phyloP scores from a whole-genome alignment of 176 grass and related monocot species.

The Luzula sylvatica region DNA sequence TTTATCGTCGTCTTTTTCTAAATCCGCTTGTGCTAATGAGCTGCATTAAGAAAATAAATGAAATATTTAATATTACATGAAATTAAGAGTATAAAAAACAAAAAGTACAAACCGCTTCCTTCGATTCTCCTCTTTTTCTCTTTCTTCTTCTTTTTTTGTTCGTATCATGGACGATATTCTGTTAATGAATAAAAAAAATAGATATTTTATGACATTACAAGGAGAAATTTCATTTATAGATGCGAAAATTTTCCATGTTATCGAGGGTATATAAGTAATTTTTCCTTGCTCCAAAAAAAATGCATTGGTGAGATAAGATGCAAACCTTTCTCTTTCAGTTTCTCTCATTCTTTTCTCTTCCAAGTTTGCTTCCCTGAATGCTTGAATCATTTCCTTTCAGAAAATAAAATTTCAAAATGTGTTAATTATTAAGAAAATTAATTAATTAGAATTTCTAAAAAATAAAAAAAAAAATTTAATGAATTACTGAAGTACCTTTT shows the following conservation, averaged over 20 bases:
- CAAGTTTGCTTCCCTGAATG: conserved; percentile 23
- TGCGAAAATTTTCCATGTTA: not conserved
- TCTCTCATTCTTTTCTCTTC: conserved; percentile 26
- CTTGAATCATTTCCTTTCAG: conserved; percentile 24
- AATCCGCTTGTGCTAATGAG: conserved; percentile 40
- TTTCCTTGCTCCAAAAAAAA: not conserved
- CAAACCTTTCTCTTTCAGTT: conserved; percentile 43
- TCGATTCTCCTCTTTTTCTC: conserved; percentile 64
- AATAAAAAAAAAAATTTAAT: conserved; percentile 8
- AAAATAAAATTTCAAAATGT: conserved; percentile 16
- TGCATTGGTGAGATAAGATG: conserved; percentile 18
- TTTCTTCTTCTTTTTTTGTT: conserved; percentile 56
- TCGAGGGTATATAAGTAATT: not conserved
- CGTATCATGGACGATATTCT: not conserved
- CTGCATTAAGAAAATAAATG: conserved; percentile 36
- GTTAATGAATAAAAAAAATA: not conserved
- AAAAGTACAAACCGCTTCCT: conserved; percentile 53
- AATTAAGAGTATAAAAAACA: too few relatives aligned
- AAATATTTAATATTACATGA: not conserved
- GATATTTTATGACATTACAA: conserved; percentile 1
- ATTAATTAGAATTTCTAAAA: too few relatives aligned
- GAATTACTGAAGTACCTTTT: conserved; percentile 11
- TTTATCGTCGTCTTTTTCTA: conserved; percentile 77
- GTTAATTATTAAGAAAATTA: too few relatives aligned
- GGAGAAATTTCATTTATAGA: conserved; percentile 8